These are phyloP conservation scores for Agrocybe praecox DNA, from an alignment of 768 basidiomycete species.

Conservation along the genomic window DNA sequence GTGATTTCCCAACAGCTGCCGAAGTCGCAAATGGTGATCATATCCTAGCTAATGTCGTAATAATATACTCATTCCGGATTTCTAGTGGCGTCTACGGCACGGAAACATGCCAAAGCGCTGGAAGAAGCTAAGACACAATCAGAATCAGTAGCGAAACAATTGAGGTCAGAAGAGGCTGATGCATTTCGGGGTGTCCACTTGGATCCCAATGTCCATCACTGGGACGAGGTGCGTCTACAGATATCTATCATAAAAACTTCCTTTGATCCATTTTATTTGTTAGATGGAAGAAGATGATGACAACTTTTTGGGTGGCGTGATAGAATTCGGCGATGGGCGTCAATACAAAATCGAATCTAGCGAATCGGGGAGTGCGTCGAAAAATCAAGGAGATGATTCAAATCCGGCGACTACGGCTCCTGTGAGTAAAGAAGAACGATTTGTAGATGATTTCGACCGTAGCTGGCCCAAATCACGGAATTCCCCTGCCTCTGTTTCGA, in stretches of 20 bases:
- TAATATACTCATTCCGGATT: constrained; percentile 7
- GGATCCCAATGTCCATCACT: constrained; percentile 93
- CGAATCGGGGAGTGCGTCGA: constrained; percentile 16
- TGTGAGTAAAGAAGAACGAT: constrained; percentile 84
- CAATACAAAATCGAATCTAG: constrained; percentile 77
- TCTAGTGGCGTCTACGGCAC: constrained; percentile 26
- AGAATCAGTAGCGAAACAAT: constrained; percentile 61
- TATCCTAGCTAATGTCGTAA: constrained; percentile 21
- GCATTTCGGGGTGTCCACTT: constrained; percentile 94
- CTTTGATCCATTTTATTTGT: constrained; percentile 4
- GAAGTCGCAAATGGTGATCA: constrained; percentile 88
- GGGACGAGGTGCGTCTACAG: constrained; percentile 86
- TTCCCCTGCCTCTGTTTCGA: constrained; percentile 44
- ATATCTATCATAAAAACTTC: constrained; percentile 4
- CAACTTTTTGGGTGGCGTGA: constrained; percentile 84
- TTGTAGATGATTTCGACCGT: constrained; percentile 93
- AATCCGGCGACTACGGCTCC: constrained; percentile 32
- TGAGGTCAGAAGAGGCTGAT: constrained; percentile 81
- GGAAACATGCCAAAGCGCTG: constrained; percentile 35
- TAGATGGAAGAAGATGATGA: constrained; percentile 94
- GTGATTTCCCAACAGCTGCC: constrained; percentile 95
- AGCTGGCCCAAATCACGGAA: constrained; percentile 86
- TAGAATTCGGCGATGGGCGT: constrained; percentile 95
- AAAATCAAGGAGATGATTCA: constrained; percentile 20
- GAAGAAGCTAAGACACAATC: constrained; percentile 48